Evolutionary conservation across 2,329 filamentous ascomycete genomes (phyloP).

Genomic region (Aspergillus ibericus): DNA sequence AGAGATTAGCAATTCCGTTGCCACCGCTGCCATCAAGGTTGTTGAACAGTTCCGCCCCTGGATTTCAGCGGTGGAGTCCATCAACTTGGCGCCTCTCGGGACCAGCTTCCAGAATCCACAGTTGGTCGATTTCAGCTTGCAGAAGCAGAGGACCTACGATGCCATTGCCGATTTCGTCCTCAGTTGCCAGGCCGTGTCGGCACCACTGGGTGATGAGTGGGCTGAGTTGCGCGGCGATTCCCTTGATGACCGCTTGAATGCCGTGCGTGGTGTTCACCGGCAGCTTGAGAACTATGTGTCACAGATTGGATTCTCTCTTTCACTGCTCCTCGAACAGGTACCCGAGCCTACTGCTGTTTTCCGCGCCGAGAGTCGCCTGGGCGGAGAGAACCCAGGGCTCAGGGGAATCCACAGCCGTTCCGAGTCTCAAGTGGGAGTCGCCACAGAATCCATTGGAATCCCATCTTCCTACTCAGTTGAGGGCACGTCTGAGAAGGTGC

Average conservation of each 20-base stretch:
- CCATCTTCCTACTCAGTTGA: constrained; percentile 44
- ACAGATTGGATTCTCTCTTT: constrained; percentile 83
- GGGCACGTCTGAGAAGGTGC: constrained; percentile 39
- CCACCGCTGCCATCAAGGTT: constrained; percentile 73
- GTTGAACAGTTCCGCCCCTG: constrained; percentile 88
- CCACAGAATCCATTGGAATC: constrained; percentile 45
- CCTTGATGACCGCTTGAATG: constrained; percentile 79
- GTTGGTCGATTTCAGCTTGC: constrained; percentile 78
- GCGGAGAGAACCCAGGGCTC: constrained; percentile 26
- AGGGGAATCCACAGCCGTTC: constrained; percentile 29
- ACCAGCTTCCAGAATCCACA: constrained; percentile 81
- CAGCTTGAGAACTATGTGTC: constrained; percentile 84
- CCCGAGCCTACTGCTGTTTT: constrained; percentile 54
- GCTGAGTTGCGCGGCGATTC: constrained; percentile 86
- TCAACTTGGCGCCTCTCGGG: constrained; percentile 78
- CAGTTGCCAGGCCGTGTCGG: constrained; percentile 86
- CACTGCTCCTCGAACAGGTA: constrained; percentile 81
- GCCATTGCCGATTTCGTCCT: constrained; percentile 85
- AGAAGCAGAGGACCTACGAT: constrained; percentile 94
- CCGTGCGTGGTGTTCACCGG: constrained; percentile 73
- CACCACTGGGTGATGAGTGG: constrained; percentile 93
- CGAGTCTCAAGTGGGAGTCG: constrained; percentile 41
- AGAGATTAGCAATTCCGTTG: constrained; percentile 78
- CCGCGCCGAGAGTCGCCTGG: constrained; percentile 41
- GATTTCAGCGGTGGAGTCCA: constrained; percentile 85